These are phyloP conservation scores for Brassica cretica DNA, from an alignment of 345 rosid genomes.

Conservation along the genomic window DNA sequence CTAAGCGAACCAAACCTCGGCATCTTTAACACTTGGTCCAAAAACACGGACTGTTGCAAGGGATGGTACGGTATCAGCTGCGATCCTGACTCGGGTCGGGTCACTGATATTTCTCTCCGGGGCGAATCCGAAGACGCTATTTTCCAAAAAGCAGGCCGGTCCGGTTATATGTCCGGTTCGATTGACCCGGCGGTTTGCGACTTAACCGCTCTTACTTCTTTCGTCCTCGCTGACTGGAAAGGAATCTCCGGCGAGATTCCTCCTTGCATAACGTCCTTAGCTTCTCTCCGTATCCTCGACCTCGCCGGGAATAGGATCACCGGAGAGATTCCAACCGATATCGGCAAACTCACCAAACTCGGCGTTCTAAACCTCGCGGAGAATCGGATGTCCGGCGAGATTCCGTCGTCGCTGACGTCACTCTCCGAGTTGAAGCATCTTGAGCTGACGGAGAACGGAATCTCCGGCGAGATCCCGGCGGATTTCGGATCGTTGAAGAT, in stretches of 20 bases:
- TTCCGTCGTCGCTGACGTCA: slow-evolving; percentile 63
- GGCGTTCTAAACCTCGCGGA: slow-evolving; percentile 80
- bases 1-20: slow-evolving; percentile 74
- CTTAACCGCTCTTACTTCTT: slow-evolving; percentile 62
- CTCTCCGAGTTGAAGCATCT: slow-evolving; percentile 68
- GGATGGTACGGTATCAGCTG: slow-evolving; percentile 86
- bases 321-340: slow-evolving; percentile 60
- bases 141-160: slow-evolving; percentile 65
- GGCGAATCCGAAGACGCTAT: slow-evolving; percentile 94
- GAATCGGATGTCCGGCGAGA: slow-evolving; percentile 61
- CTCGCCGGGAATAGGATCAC: slow-evolving; percentile 72
- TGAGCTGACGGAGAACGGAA: slow-evolving; percentile 62
- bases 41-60: slow-evolving; percentile 62
- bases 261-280: slow-evolving; percentile 55
- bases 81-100: slow-evolving; percentile 63
- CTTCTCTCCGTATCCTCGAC: slow-evolving; percentile 71
- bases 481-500: slow-evolving; percentile 70
- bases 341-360: slow-evolving; percentile 65
- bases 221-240: slow-evolving; percentile 85
- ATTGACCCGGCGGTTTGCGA: slow-evolving; percentile 70
- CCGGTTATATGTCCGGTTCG: slow-evolving; percentile 85
- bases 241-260: slow-evolving; percentile 79
- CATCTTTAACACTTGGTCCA: slow-evolving; percentile 69
- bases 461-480: slow-evolving; percentile 65
- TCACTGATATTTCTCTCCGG: slow-evolving; percentile 75